A percentile compares a stretch with the other conserved stretches of the same genome.
phyloP scores from a whole-genome alignment of 2,329 filamentous ascomycete genomes.

The Capronia coronata region DNA sequence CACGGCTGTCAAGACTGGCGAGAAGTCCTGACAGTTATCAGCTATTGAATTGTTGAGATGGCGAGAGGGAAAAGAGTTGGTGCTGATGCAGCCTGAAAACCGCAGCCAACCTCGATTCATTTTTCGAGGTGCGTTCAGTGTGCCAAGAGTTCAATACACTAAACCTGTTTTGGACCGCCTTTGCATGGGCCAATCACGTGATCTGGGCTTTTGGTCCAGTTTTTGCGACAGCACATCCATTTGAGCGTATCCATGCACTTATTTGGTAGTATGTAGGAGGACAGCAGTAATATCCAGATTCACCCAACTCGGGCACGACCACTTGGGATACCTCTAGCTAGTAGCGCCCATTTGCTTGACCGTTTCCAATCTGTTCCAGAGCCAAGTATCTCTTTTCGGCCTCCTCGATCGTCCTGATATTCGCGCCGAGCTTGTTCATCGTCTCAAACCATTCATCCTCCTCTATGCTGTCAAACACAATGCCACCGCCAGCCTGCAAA shows the following conservation, averaged over 20 bases:
- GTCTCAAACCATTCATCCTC: conserved; percentile 94
- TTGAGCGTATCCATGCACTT: too few relatives aligned
- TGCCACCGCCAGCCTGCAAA: conserved; percentile 77
- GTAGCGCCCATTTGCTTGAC: conserved; percentile 17
- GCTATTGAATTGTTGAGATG: conserved; percentile 32
- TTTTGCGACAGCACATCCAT: not conserved
- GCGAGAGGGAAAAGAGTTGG: conserved; percentile 19
- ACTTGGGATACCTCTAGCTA: too few relatives aligned
- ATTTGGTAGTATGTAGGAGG: too few relatives aligned
- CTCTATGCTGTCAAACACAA: conserved; percentile 87
- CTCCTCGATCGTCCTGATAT: conserved; percentile 78
- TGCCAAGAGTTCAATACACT: not conserved
- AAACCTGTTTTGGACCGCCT: not conserved
- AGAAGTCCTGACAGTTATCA: conserved; percentile 37
- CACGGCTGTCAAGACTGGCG: conserved; percentile 35
- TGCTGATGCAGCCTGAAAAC: not conserved
- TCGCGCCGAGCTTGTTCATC: conserved; percentile 89
- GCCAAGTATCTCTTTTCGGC: conserved; percentile 65
- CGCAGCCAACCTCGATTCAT: not conserved
- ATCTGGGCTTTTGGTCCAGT: not conserved
- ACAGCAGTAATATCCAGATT: too few relatives aligned
- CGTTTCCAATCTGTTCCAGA: conserved; percentile 31
- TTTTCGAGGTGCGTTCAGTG: conserved; percentile 5
- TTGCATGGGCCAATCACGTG: not conserved
- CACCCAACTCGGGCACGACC: too few relatives aligned